Conservation (phyloP, 805 yeast genomes). For the Saccharomycopsis microspora region DNA sequence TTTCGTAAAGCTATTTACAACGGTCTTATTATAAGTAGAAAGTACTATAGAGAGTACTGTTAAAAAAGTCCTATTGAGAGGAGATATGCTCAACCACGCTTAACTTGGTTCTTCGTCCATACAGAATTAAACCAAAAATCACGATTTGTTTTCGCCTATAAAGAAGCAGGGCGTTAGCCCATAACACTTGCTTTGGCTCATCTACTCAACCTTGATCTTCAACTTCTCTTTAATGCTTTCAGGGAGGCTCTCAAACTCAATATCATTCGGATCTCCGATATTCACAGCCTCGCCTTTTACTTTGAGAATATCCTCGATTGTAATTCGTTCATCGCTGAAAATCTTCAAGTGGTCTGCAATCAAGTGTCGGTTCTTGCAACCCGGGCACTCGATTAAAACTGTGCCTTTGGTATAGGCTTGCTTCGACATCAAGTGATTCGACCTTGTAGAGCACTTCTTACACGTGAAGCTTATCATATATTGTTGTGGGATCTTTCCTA, state of each 20-base stretch:
- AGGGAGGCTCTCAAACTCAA: constrained; percentile 60
- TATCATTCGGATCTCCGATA: constrained; percentile 51
- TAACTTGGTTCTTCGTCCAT: too few species aligned
- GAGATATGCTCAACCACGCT: too few species aligned
- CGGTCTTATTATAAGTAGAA: too few species aligned
- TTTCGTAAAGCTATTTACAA: too few species aligned
- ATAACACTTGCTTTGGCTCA: too few species aligned
- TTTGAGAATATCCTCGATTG: constrained; percentile 66
- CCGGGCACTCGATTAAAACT: constrained; percentile 84
- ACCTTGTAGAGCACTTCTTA: constrained; percentile 72
- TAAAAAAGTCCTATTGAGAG: too few species aligned
- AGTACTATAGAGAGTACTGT: too few species aligned
- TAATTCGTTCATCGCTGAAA: constrained; percentile 66
- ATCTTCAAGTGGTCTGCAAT: constrained; percentile 84
- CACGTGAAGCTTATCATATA: constrained; percentile 88
- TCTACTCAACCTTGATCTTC: not conserved
- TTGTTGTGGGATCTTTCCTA: constrained; percentile 55
- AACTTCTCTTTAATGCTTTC: constrained; percentile 31
- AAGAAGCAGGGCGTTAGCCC: too few species aligned
- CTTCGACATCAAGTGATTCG: constrained; percentile 83
- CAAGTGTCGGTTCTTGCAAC: constrained; percentile 77
- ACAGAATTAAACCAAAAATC: too few species aligned
- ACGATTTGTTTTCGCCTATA: too few species aligned
- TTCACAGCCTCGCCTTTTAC: constrained; percentile 64
- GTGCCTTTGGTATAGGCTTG: constrained; percentile 86